Evolutionary conservation across 768 basidiomycete species (phyloP).

Genomic region (Paxillus involutus): DNA sequence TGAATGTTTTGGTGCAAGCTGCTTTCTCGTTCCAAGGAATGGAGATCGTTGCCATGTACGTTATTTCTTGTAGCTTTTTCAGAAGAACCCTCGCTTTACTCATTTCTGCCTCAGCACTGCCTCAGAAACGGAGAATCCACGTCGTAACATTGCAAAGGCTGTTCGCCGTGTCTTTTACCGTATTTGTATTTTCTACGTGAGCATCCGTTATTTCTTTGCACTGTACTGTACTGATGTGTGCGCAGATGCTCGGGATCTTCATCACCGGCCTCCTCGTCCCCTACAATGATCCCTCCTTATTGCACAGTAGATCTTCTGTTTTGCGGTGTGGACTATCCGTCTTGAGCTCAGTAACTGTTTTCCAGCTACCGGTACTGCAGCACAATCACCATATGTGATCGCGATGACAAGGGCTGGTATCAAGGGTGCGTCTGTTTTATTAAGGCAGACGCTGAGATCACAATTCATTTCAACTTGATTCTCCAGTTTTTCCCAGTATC

Average conservation of each 20-base stretch:
- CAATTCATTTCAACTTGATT: not conserved
- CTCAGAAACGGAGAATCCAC: slow-evolving; percentile 75
- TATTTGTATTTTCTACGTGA: slow-evolving; percentile 75
- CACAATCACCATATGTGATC: slow-evolving; percentile 80
- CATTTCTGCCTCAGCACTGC: slow-evolving; percentile 48
- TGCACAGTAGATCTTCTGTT: slow-evolving; percentile 32
- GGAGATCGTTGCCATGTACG: slow-evolving; percentile 38
- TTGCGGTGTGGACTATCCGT: not conserved
- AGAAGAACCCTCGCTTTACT: not conserved
- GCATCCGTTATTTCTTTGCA: not conserved
- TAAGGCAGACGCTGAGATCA: not conserved
- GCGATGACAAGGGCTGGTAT: slow-evolving; percentile 71
- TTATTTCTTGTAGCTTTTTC: slow-evolving; percentile 6
- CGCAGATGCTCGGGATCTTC: slow-evolving; percentile 63
- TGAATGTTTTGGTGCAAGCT: slow-evolving; percentile 54
- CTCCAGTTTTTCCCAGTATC: slow-evolving; percentile 49
- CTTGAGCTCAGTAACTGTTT: not conserved
- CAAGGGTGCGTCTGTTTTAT: slow-evolving; percentile 37
- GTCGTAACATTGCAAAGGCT: slow-evolving; percentile 75
- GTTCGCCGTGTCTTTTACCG: slow-evolving; percentile 77
- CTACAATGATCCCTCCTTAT: slow-evolving; percentile 52
- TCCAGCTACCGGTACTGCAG: slow-evolving; percentile 51
- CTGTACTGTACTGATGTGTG: not conserved
- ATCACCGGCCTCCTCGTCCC: slow-evolving; percentile 77
- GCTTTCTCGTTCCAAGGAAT: slow-evolving; percentile 59